These are phyloP conservation scores for Ceratocystiopsis brevicomis DNA, from an alignment of 2,329 filamentous ascomycete genomes.

Conservation along the genomic window DNA sequence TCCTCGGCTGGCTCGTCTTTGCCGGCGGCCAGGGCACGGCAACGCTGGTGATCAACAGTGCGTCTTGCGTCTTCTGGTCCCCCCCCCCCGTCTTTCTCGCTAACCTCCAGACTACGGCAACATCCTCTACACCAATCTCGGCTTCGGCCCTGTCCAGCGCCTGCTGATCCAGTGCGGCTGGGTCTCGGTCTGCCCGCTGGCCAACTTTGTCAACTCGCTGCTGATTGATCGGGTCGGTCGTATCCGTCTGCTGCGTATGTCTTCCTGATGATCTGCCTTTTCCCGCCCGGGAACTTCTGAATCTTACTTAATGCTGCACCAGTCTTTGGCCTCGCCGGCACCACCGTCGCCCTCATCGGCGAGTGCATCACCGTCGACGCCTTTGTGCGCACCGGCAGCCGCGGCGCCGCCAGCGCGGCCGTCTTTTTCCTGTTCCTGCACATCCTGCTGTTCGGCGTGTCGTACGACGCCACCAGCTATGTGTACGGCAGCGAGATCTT, in stretches of 20 bases:
- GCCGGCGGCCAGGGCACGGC: background rate
- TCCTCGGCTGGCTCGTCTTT: background rate
- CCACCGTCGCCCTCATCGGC: background rate
- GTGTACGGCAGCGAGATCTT: constrained; percentile 1
- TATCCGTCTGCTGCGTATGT: background rate
- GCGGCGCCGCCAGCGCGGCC: background rate
- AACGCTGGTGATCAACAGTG: background rate
- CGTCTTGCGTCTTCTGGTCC: too few relatives aligned
- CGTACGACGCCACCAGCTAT: background rate
- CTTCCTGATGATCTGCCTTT: background rate
- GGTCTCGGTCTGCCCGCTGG: background rate
- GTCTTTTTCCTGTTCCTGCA: constrained; percentile 2
- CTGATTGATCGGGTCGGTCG: background rate
- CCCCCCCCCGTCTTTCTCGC: background rate
- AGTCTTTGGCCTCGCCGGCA: background rate
- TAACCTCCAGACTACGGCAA: background rate
- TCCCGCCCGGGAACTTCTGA: too few relatives aligned
- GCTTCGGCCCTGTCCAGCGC: background rate
- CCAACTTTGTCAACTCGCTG: background rate
- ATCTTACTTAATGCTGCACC: too few relatives aligned
- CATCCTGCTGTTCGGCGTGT: background rate
- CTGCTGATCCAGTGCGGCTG: constrained; percentile 1
- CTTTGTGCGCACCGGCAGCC: background rate
- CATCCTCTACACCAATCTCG: background rate
- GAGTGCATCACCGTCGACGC: background rate